These are phyloP conservation scores for Penicillium pulvis DNA, from an alignment of 495 filamentous ascomycete genomes.

Conservation along the genomic window DNA sequence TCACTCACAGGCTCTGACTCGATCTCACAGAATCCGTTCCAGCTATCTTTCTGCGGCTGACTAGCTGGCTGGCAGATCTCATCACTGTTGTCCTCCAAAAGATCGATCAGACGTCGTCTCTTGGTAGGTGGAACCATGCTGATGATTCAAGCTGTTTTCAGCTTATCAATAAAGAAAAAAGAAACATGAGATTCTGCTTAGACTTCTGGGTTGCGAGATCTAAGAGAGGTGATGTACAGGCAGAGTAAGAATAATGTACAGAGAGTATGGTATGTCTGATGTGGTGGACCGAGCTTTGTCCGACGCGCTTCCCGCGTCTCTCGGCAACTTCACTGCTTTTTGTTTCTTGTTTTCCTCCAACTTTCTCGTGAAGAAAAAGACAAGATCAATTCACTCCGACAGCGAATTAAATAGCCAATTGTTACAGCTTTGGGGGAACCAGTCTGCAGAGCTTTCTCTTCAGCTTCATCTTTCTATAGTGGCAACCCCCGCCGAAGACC, in stretches of 20 bases:
- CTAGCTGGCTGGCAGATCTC: conserved; percentile 42
- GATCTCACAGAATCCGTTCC: conserved; percentile 84
- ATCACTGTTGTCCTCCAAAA: conserved; percentile 18
- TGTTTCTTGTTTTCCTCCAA: conserved; percentile 20
- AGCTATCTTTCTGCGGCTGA: conserved; percentile 46
- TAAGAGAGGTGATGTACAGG: background rate
- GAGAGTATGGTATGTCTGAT: conserved; percentile 20
- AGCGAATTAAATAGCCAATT: background rate
- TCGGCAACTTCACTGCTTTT: conserved; percentile 25
- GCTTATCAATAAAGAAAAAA: background rate
- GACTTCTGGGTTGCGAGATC: background rate
- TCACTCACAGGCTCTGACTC: conserved; percentile 82
- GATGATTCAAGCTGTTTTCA: background rate
- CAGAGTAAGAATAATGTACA: background rate
- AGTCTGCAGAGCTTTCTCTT: background rate
- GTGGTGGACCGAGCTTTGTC: conserved; percentile 32
- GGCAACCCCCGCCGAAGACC: conserved; percentile 5
- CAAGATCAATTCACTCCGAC: background rate
- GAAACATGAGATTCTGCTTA: background rate
- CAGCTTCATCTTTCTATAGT: background rate
- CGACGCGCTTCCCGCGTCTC: conserved; percentile 36
- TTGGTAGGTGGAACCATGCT: conserved; percentile 41
- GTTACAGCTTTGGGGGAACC: background rate
- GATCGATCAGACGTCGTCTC: conserved; percentile 33
- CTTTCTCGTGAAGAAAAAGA: background rate